phyloP scores from a whole-genome alignment of 2,329 filamentous ascomycete genomes.

The Pseudopyrenochaeta lycopersici region DNA sequence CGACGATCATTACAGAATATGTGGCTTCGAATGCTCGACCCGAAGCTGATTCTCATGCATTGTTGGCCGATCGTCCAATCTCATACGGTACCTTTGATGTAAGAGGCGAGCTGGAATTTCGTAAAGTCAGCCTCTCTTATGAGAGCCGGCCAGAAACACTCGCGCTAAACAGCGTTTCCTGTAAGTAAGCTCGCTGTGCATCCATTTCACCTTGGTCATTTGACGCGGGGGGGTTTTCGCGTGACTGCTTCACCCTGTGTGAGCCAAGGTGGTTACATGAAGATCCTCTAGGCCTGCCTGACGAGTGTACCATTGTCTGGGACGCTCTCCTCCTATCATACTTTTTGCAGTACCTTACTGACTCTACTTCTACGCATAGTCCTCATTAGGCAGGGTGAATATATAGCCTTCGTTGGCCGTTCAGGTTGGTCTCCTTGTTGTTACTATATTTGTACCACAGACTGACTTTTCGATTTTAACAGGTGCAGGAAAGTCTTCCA shows the following conservation, averaged over 20 bases:
- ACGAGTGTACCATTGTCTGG: background rate
- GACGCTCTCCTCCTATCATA: background rate
- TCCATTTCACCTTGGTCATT: no score
- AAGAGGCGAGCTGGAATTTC: constrained; percentile 44
- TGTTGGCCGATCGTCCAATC: constrained; percentile 22
- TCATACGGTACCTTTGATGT: constrained; percentile 30
- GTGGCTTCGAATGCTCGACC: background rate
- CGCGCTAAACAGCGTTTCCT: constrained; percentile 49
- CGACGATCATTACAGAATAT: constrained; percentile 46
- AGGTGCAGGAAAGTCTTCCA: constrained; percentile 57
- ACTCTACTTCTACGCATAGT: background rate
- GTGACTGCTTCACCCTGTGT: no score
- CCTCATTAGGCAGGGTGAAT: constrained; percentile 46
- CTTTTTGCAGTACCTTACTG: background rate
- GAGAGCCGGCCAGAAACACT: constrained; percentile 38
- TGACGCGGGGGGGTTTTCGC: no score
- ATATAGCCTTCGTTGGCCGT: constrained; percentile 54
- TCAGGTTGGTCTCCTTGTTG: constrained; percentile 33
- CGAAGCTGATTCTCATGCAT: constrained; percentile 4
- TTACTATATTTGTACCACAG: background rate
- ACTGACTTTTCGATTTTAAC: background rate
- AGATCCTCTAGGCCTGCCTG: background rate
- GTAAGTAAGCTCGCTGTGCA: constrained; percentile 23
- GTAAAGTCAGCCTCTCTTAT: constrained; percentile 44
- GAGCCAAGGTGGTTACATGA: no score